These are phyloP conservation scores for Ophiostoma perfectum DNA, from an alignment of 2,329 filamentous ascomycete genomes.

Conservation along the genomic window DNA sequence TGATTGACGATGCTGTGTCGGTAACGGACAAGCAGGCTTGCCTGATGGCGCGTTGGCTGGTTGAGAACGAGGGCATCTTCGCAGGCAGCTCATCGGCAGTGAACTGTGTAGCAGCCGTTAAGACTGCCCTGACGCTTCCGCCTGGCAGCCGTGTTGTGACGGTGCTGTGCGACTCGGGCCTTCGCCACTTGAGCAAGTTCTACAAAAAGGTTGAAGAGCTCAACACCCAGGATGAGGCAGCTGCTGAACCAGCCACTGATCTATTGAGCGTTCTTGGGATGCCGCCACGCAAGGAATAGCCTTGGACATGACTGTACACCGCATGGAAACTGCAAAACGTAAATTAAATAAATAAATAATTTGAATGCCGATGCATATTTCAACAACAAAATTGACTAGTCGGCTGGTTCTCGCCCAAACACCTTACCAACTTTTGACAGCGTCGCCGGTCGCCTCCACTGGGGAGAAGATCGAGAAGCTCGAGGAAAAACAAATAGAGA, in stretches of 20 bases:
- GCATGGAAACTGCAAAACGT: neutral
- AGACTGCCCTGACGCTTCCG: constrained; percentile 59
- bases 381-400: too few relatives aligned
- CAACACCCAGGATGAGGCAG: constrained; percentile 39
- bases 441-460: too few relatives aligned
- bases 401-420: too few relatives aligned
- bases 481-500: too few relatives aligned
- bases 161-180: constrained; percentile 78
- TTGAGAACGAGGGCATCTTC: constrained; percentile 93
- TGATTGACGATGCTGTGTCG: constrained; percentile 84
- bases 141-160: constrained; percentile 66
- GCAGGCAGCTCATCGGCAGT: constrained; percentile 93
- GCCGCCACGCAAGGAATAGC: constrained; percentile 24
- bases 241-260: constrained; percentile 30
- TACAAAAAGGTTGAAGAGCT: constrained; percentile 68
- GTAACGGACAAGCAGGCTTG: constrained; percentile 86
- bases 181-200: constrained; percentile 76
- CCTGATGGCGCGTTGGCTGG: constrained; percentile 91
- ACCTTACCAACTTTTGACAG: too few relatives aligned
- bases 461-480: too few relatives aligned
- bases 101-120: constrained; percentile 79
- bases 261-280: constrained; percentile 49
- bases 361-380: too few relatives aligned
- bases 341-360: too few relatives aligned
- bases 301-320: too few relatives aligned